These are phyloP conservation scores for Pyrus betulifolia DNA, from an alignment of 306 rosid genomes.

Conservation along the genomic window DNA sequence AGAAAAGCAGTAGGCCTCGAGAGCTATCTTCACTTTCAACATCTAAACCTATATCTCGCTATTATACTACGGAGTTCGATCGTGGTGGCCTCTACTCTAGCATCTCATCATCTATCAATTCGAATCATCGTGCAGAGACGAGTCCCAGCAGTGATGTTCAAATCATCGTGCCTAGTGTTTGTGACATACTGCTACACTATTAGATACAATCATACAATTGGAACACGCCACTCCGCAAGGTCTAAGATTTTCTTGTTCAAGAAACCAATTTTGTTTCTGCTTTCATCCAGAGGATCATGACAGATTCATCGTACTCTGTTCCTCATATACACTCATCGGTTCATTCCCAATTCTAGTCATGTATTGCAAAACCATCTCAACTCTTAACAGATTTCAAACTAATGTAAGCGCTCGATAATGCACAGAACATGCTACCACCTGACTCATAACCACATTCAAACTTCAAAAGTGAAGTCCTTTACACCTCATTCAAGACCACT, in stretches of 20 bases:
- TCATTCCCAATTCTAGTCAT: not conserved
- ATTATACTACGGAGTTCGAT: not conserved
- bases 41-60: not conserved
- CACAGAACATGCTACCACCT: not conserved
- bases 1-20: not conserved
- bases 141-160: not conserved
- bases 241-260: not conserved
- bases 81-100: not conserved
- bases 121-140: not conserved
- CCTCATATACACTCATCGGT: not conserved
- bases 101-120: not conserved
- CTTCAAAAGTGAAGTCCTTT: not conserved
- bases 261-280: not conserved
- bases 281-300: not conserved
- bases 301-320: not conserved
- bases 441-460: not conserved
- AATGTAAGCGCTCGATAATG: not conserved
- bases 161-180: not conserved
- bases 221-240: not conserved
- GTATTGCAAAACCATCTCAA: not conserved
- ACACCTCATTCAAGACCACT: not conserved
- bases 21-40: not conserved
- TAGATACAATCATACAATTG: not conserved
- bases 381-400: not conserved
- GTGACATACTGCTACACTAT: not conserved